A percentile compares a stretch with the other conserved stretches of the same genome.
Conservation (phyloP, 2,329 filamentous ascomycete species). For the Capronia americana region DNA sequence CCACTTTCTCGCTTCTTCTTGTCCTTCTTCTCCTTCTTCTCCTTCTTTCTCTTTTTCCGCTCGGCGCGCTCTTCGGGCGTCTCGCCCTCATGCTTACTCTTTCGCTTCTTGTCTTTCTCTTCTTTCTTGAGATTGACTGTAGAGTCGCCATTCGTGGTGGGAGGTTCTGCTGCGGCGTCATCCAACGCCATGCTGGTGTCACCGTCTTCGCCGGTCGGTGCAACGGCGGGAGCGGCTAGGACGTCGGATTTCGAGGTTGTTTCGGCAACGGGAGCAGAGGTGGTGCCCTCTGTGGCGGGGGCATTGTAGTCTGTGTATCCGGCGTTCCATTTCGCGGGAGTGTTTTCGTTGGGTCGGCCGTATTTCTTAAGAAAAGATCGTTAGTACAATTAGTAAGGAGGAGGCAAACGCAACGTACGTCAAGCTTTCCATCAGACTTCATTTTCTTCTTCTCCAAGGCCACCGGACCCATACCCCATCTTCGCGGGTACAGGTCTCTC, state of each 20-base stretch:
- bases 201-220: constrained; percentile 43
- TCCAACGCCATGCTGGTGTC: constrained; percentile 52
- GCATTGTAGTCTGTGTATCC: constrained; percentile 90
- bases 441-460: constrained; percentile 99
- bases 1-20: constrained; percentile 47
- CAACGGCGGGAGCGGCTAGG: constrained; percentile 41
- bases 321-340: constrained; percentile 88
- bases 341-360: constrained; percentile 88
- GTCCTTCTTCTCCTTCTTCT: constrained; percentile 61
- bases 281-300: constrained; percentile 55
- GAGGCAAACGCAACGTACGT: constrained; percentile 58
- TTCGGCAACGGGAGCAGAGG: constrained; percentile 57
- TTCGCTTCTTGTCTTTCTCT: constrained; percentile 57
- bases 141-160: constrained; percentile 47
- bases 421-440: constrained; percentile 96
- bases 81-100: constrained; percentile 64
- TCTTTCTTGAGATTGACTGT: constrained; percentile 52
- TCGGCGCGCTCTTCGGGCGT: constrained; percentile 56
- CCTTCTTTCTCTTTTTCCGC: constrained; percentile 60
- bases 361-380: constrained; percentile 68
- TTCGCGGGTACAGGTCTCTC: constrained; percentile 92
- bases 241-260: constrained; percentile 50
- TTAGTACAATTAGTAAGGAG: constrained; percentile 3
- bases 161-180: constrained; percentile 45
- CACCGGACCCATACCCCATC: constrained; percentile 94